Evolutionary conservation across 352 stramenopile genomes (phyloP).

Genomic region (Stramenopiles sp.): DNA sequence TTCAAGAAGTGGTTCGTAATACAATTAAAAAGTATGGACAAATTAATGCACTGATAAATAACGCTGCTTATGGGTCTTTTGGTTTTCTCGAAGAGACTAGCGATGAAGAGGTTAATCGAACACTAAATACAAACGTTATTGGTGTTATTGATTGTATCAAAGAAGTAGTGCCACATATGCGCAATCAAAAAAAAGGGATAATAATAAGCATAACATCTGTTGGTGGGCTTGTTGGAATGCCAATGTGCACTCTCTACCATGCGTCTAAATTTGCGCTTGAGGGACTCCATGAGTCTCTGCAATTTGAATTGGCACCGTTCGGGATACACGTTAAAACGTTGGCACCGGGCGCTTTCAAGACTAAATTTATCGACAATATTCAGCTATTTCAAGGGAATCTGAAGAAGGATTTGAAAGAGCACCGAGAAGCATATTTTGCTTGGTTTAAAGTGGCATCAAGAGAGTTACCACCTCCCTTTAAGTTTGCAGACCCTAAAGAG

Average conservation of each 20-base stretch:
- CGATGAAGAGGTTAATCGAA: slow-evolving; percentile 25
- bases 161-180: slow-evolving; percentile 32
- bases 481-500: too few species aligned
- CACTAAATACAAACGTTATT: slow-evolving; percentile 35
- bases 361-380: too few species aligned
- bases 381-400: too few species aligned
- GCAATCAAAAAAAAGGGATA: slow-evolving; percentile 28
- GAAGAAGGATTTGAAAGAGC: too few species aligned
- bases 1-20: slow-evolving; percentile 25
- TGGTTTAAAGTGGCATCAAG: too few species aligned
- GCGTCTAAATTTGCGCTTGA: slow-evolving; percentile 31
- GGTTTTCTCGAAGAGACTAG: slow-evolving; percentile 34
- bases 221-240: slow-evolving; percentile 22
- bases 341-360: slow-evolving; percentile 13
- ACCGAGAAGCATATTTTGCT: too few species aligned
- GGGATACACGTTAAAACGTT: slow-evolving; percentile 20
- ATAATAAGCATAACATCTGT: slow-evolving; percentile 32
- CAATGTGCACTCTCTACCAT: slow-evolving; percentile 29
- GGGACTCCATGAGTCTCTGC: slow-evolving; percentile 26
- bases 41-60: slow-evolving; percentile 38
- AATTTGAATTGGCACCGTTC: slow-evolving; percentile 26
- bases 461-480: too few species aligned
- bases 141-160: slow-evolving; percentile 26
- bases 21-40: slow-evolving; percentile 29
- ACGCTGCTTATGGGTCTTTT: slow-evolving; percentile 31